A percentile compares a stretch with the other conserved stretches of the same genome.
Conservation (phyloP, 1,139 yeast genomes). For the Blastobotrys persicus region DNA sequence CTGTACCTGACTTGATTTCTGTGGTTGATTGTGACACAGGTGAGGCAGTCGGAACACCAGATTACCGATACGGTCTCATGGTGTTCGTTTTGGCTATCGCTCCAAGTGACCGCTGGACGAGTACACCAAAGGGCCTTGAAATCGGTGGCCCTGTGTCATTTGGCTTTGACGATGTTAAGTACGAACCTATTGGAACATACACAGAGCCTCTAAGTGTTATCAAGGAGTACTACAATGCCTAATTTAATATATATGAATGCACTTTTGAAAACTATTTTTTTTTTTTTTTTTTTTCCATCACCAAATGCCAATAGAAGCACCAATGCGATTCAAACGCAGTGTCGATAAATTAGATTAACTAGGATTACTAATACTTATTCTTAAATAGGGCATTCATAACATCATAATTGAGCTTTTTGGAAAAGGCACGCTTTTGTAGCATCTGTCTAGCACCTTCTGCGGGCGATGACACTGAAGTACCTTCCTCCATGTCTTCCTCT, state of each 20-base stretch:
- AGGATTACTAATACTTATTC: conserved; percentile 14
- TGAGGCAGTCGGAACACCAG: conserved; percentile 50
- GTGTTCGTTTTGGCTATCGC: conserved; percentile 46
- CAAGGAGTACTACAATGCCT: conserved; percentile 37
- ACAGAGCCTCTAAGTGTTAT: conserved; percentile 42
- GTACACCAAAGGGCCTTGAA: conserved; percentile 38
- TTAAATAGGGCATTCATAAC: conserved; percentile 66
- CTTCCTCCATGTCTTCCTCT: conserved; percentile 21
- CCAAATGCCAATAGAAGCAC: too few relatives aligned
- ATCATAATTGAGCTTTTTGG: conserved; percentile 84
- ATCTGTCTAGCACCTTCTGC: conserved; percentile 68
- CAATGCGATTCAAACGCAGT: neutral
- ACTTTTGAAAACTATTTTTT: too few relatives aligned
- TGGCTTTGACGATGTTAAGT: conserved; percentile 41
- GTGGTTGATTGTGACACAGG: conserved; percentile 46
- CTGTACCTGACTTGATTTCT: conserved; percentile 49
- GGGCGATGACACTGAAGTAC: conserved; percentile 47
- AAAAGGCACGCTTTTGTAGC: conserved; percentile 68
- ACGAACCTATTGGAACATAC: conserved; percentile 41
- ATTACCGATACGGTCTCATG: conserved; percentile 45
- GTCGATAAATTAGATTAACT: conserved; percentile 1
- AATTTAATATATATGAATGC: neutral
- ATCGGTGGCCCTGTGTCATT: conserved; percentile 45
- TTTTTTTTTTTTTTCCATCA: too few relatives aligned
- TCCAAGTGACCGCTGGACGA: conserved; percentile 43